Base-by-base conservation (phyloP, 331 rosid species). In the Dryas integrifolia region DNA sequence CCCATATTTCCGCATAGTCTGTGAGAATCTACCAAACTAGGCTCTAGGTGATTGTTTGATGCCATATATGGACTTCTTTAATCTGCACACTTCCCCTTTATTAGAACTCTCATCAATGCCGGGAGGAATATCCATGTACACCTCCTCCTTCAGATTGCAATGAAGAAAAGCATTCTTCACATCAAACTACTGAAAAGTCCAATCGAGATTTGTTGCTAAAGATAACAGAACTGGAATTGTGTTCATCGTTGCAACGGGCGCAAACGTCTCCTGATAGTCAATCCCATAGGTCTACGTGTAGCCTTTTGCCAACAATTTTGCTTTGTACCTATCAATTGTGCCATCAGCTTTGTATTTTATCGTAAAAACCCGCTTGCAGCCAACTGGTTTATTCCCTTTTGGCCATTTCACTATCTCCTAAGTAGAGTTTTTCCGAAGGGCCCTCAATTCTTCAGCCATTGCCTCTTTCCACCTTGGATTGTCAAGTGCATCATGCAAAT, bases 301-400 rank as follows among this genome's bases (percentile, higher is more conserved):
- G 3, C 35, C 35, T 30, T 30, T 2, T 1, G 35, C 35, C 3
- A 30, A 1, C 35, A 30, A 30, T 30, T 2, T 30, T 2, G 35
- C 35, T 2, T 30, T 30, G 35, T 30, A 74, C 8, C 9, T 18
- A 0, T 51, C 7, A 5, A 8, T 0, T 18, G 7, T 13, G 6
- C 47, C 44, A 8, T 69, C 9, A 3, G 48, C 35, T 18, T 53
- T 74, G 39, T 18, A 16, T 45, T 65, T 65, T 6, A 44, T 1
- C 9, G 9, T 46, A 18, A 51, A 74, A 1, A 74, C 43, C 64
- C 57, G 48, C n/a, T 62, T 61, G 14, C 46, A 74, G 3, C 65
- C 65, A 4, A 74, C 9, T 5, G 41, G 16, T 2, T 39, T 73
- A 35, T 45, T 45, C 6, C 43, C 45, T 5, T 18, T 5, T 0